These are phyloP conservation scores for Sarocladium brachiariae DNA, from an alignment of 2,329 filamentous ascomycete genomes.

Conservation along the genomic window DNA sequence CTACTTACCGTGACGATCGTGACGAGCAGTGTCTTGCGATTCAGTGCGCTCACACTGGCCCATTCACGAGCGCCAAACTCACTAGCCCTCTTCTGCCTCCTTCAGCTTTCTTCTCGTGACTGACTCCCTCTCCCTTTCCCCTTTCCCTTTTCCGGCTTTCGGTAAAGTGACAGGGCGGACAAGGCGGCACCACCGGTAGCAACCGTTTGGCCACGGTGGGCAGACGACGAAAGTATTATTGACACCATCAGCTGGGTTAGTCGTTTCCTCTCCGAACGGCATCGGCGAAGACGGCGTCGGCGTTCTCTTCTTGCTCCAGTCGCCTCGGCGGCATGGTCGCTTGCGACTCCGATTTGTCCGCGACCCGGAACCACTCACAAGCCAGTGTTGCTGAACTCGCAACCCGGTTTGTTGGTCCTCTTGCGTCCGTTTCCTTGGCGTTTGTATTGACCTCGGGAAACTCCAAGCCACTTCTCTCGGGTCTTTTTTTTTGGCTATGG, in stretches of 20 bases:
- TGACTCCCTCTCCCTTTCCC: not conserved
- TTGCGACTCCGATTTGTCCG: not conserved
- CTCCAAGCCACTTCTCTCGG: no score
- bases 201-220: not conserved
- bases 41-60: no score
- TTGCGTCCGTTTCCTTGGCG: no score
- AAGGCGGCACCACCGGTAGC: not conserved
- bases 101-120: no score
- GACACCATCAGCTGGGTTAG: no score
- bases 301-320: not conserved
- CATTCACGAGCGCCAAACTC: no score
- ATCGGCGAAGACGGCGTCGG: not conserved
- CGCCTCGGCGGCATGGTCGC: not conserved
- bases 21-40: no score
- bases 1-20: no score
- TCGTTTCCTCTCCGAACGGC: constrained; percentile 2
- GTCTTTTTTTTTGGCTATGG: no score
- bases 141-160: not conserved
- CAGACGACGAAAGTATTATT: no score
- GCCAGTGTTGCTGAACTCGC: not conserved
- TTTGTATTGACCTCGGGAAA: no score
- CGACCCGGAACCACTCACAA: not conserved
- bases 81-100: not conserved
- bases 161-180: not conserved
- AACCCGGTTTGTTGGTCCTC: not conserved